Base-by-base conservation (phyloP, 768 basidiomycete species). In the Agaricus subrufescens region DNA sequence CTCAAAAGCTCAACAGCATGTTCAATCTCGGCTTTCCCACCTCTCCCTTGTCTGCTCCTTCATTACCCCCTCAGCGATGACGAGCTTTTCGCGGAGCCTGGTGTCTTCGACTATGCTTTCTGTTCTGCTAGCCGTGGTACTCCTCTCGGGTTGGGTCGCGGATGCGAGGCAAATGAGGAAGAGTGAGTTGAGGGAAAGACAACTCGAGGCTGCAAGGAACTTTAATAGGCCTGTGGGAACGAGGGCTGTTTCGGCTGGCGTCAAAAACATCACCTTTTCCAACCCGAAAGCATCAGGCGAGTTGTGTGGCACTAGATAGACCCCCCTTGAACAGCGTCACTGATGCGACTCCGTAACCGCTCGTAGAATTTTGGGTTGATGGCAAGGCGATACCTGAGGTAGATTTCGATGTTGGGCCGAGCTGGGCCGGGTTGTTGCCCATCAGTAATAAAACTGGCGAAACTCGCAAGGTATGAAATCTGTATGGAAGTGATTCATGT, bases 371-470 rank as follows among this genome's bases (percentile, higher is more conserved):
- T 64, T 88, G 73, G 62, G 88, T 91, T 14, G 73, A 89, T 59
- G 88, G 88, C 1, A 75, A 70, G 43, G 72, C 68, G 34, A 82
- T 91, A 44, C 88, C 89, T 4, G 73, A 83, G 43, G 84, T 90
- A 19, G 75, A 84, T 61, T 90, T 85, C 60, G 86, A 90, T 61
- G 73, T 88, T 39, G 89, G 88, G 2, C 85, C 87, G 2, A 87
- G 85, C 59, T 90, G 86, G 86, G 72, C 86, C 3, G 89, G 89
- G 7, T 70, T 91, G 25, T 63, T 91, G 51, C 89, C 89, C 2
- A 89, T 91, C 52, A 89, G 86, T 58, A 64, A 66, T 31, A 69
- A 74, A 7, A 40, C 74, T 9, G 74, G 86, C 46, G 89, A 91
- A 69, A 86, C 85, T 4, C 78, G 87, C 44, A 76, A 89, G 78